Conservation (phyloP, 1,284 basidiomycete species). For the Tilletiaria anomala region DNA sequence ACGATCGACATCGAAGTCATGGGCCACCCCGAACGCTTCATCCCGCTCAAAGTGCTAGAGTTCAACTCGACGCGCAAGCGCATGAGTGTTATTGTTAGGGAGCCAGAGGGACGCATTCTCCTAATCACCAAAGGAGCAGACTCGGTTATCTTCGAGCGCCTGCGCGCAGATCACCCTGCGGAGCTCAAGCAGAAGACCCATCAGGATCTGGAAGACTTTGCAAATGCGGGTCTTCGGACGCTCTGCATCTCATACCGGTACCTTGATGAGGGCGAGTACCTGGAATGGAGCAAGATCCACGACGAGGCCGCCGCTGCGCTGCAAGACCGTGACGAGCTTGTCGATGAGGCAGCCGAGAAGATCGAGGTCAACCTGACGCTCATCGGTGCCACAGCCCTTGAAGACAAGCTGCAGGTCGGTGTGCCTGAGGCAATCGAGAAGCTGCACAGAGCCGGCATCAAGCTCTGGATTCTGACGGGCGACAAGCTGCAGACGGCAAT, state of each 20-base stretch:
- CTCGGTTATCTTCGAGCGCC: conserved; percentile 76
- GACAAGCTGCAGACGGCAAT: conserved; percentile 97
- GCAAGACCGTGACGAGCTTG: conserved; percentile 69
- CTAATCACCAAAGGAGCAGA: conserved; percentile 95
- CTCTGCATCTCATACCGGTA: conserved; percentile 75
- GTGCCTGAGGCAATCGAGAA: conserved; percentile 90
- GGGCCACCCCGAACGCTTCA: conserved; percentile 71
- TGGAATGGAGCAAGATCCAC: conserved; percentile 63
- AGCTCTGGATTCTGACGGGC: conserved; percentile 87
- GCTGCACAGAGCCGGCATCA: conserved; percentile 83
- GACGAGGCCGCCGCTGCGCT: conserved; percentile 64
- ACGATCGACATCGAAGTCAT: conserved; percentile 76
- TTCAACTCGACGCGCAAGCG: conserved; percentile 87
- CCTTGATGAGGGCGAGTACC: conserved; percentile 67
- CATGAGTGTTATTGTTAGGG: conserved; percentile 77
- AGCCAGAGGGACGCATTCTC: conserved; percentile 63
- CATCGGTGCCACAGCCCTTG: conserved; percentile 83
- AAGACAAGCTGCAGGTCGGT: conserved; percentile 92
- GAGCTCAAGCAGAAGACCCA: conserved; percentile 61
- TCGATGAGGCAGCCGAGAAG: conserved; percentile 69
- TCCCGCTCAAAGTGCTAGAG: conserved; percentile 65
- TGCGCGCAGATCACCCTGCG: conserved; percentile 59
- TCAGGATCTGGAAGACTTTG: conserved; percentile 80
- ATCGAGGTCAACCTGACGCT: conserved; percentile 71
- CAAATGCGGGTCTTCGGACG: conserved; percentile 80